A percentile compares a stretch with the other conserved stretches of the same genome.
Evolutionary conservation across 140 eudicot genomes (phyloP).

Genomic region (Eryngium alpinum): DNA sequence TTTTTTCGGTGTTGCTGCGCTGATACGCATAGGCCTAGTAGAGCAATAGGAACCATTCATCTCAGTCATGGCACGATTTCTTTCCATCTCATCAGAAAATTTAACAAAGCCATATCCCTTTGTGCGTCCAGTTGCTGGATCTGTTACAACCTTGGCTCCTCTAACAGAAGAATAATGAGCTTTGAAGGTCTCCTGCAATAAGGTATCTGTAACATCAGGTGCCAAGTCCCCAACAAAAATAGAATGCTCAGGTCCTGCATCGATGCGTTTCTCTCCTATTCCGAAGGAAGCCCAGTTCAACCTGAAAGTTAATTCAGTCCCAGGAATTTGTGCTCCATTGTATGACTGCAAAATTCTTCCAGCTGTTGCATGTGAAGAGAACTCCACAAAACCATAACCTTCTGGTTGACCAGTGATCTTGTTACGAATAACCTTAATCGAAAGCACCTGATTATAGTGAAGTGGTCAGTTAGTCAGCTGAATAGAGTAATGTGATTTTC

Average conservation of each 20-base stretch:
- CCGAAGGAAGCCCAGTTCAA: constrained; percentile 99
- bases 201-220: constrained; percentile 85
- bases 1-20: constrained; percentile 97
- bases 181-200: constrained; percentile 84
- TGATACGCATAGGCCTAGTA: constrained; percentile 93
- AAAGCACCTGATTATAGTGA: constrained; percentile 52
- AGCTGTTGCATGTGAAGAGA: constrained; percentile 72
- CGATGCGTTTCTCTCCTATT: constrained; percentile 71
- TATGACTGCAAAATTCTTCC: constrained; percentile 76
- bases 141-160: constrained; percentile 96
- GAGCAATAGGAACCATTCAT: constrained; percentile 95
- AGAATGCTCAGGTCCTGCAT: constrained; percentile 90
- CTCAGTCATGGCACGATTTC: constrained; percentile 92
- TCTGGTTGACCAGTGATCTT: constrained; percentile 91
- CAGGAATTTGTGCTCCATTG: constrained; percentile 84
- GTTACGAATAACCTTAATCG: constrained; percentile 82
- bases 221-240: constrained; percentile 97
- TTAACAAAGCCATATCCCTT: constrained; percentile 98
- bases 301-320: constrained; percentile 87
- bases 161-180: constrained; percentile 84
- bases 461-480: background rate
- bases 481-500: background rate
- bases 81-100: constrained; percentile 88
- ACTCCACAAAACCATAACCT: constrained; percentile 96
- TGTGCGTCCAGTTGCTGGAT: constrained; percentile 85